Base-by-base conservation (phyloP, 2,329 filamentous ascomycete species). In the Phialemonium atrogriseum region DNA sequence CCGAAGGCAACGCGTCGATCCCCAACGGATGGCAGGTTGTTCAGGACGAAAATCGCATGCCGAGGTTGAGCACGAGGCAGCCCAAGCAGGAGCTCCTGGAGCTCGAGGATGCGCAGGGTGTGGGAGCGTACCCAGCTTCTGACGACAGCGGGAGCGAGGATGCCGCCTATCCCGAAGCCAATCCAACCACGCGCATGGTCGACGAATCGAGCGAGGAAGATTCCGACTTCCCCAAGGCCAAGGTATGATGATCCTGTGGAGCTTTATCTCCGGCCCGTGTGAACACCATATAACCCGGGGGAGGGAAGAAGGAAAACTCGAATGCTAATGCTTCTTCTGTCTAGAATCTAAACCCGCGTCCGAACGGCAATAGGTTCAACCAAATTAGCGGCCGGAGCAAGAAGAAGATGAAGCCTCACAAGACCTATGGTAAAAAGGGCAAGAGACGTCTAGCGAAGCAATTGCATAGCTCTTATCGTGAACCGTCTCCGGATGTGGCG, bases 11-110 rank as follows among this genome's bases (percentile, higher is more conserved):
- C 14, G 71, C 77, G 15, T 56, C 68, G 13, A 64, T 93, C 9
- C 80, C 84, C 0, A 79, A 75, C 4, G 84, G 83, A 1, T 88
- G 79, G 72, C 72, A 72, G 14, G 60, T 59, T 3, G 58, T 83
- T 3, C 70, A 77, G 11, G 70, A 78, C 12, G 66, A 66, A 17
- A 74, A 70, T 40, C 51, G 64, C 2, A 77, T 77, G 31, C 73
- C 76, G 2, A 70, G 62, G 30, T 57, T 70, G 25, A 59, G 56
- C 19, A 58, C 68, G 23, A 61, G 71, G 17, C 50, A 59, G 23
- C 63, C 62, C 46, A 59, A 64, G 34, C 50, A 54, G 1, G 51
- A 47, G 2, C 59, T 60, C 5, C 63, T 60, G 13, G 68, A 71
- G n/a, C n/a, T n/a, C n/a, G n/a, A n/a, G n/a, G n/a, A n/a, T n/a